Percentiles rank a stretch among this genome's conserved stretches.
phyloP scores from a whole-genome alignment of 2,329 filamentous ascomycete species.

The Colletotrichum musae region DNA sequence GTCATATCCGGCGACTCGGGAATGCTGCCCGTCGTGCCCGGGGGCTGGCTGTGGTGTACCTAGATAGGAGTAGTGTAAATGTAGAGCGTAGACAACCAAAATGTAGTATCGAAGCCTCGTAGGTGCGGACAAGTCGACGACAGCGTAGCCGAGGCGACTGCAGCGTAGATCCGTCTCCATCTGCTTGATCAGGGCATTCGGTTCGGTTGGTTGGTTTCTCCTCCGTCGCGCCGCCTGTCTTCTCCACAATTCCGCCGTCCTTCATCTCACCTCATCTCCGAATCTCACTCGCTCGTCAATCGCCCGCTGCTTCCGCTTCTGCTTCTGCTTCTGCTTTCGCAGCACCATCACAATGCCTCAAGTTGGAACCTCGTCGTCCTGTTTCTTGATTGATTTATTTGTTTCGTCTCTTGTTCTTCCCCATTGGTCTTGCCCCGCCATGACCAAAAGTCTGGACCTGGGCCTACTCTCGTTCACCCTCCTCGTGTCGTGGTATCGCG shows the following conservation, averaged over 20 bases:
- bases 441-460: no score
- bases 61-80: no score
- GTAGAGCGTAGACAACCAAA: no score
- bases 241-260: conserved; percentile 21
- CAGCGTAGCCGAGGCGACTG: neutral
- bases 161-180: conserved; percentile 16
- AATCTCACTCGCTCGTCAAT: conserved; percentile 6
- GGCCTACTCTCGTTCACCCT: conserved; percentile 3
- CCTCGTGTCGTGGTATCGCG: conserved; percentile 24
- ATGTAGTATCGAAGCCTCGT: no score
- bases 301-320: neutral
- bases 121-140: neutral
- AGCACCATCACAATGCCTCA: conserved; percentile 13
- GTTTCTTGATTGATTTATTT: neutral
- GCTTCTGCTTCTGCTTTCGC: conserved; percentile 1
- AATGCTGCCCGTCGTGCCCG: conserved; percentile 14
- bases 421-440: neutral
- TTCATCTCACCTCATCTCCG: conserved; percentile 25
- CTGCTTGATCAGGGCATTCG: conserved; percentile 34
- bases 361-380: neutral
- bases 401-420: neutral
- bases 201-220: conserved; percentile 35
- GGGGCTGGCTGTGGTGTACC: neutral
- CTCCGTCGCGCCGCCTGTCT: conserved; percentile 28
- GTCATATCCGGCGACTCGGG: conserved; percentile 17